Percentiles rank a stretch among this genome's conserved stretches.
These are phyloP conservation scores for Coffea canephora DNA, from an alignment of 257 asterid species.

Conservation along the genomic window DNA sequence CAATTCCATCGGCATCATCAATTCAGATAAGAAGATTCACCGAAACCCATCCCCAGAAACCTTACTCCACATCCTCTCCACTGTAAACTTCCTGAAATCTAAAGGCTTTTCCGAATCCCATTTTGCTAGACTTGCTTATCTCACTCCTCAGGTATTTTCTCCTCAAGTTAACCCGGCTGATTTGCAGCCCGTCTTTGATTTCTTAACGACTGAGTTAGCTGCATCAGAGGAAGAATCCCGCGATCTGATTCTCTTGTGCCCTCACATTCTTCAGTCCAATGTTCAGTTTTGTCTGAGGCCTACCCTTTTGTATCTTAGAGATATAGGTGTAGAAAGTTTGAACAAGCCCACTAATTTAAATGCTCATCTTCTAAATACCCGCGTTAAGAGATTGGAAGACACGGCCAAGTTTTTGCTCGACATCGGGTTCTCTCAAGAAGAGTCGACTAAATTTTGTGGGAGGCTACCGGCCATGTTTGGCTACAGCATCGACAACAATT, in stretches of 20 bases:
- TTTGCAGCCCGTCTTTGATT: slow-evolving; percentile 23
- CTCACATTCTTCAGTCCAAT: slow-evolving; percentile 31
- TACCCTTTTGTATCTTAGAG: slow-evolving; percentile 26
- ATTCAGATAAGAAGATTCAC: slow-evolving; percentile 14
- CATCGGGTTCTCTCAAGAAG: slow-evolving; percentile 28
- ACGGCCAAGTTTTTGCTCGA: slow-evolving; percentile 22
- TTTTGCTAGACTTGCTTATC: slow-evolving; percentile 28
- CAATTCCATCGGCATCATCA: slow-evolving; percentile 29
- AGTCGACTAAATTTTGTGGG: slow-evolving; percentile 27
- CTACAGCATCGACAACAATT: slow-evolving; percentile 43
- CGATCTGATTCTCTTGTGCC: slow-evolving; percentile 31
- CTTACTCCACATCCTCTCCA: slow-evolving; percentile 26
- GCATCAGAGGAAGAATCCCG: slow-evolving; percentile 35
- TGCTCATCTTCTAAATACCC: slow-evolving; percentile 37
- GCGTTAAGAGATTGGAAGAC: slow-evolving; percentile 29
- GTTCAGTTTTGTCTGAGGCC: slow-evolving; percentile 34
- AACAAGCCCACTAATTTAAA: slow-evolving; percentile 33
- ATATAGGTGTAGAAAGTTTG: slow-evolving; percentile 25
- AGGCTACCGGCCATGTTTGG: slow-evolving; percentile 84
- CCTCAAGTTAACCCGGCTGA: slow-evolving; percentile 17
- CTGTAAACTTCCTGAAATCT: slow-evolving; percentile 29
- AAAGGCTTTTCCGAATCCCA: slow-evolving; percentile 31
- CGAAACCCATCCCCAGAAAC: slow-evolving; percentile 27
- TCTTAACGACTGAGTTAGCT: slow-evolving; percentile 25
- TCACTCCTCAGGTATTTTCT: slow-evolving; percentile 21